Conservation (phyloP, 2,329 filamentous ascomycete species). For the Talaromyces piceae region DNA sequence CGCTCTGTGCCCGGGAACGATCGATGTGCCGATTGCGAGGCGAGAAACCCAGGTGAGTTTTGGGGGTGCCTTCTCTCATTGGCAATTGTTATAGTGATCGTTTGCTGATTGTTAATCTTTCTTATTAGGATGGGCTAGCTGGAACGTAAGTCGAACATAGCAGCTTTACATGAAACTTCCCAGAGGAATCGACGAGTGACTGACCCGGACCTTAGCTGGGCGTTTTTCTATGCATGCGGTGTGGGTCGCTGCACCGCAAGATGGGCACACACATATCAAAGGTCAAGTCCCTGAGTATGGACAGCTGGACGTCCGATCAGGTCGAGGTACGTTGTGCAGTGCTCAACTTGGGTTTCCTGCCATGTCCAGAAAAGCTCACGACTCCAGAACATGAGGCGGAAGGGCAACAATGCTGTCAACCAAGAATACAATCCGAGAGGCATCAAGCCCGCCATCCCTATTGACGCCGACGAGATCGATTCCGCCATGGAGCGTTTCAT, state of each 20-base stretch:
- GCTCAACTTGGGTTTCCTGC: slow-evolving; percentile 44
- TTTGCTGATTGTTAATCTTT: slow-evolving; percentile 25
- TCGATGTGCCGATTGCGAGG: slow-evolving; percentile 84
- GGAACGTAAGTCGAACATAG: slow-evolving; percentile 66
- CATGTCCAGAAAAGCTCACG: slow-evolving; percentile 28
- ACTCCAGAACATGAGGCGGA: slow-evolving; percentile 79
- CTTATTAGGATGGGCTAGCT: slow-evolving; percentile 78
- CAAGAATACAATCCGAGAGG: slow-evolving; percentile 81
- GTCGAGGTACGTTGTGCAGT: slow-evolving; percentile 64
- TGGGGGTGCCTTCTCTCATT: background rate
- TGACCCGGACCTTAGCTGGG: slow-evolving; percentile 57
- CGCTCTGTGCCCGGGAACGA: slow-evolving; percentile 81
- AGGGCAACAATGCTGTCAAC: slow-evolving; percentile 81
- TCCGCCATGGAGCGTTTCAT: slow-evolving; percentile 94
- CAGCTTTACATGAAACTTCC: no score
- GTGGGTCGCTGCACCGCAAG: slow-evolving; percentile 90
- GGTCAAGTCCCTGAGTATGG: slow-evolving; percentile 98
- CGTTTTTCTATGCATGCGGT: slow-evolving; percentile 96
- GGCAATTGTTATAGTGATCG: no score
- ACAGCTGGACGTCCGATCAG: slow-evolving; percentile 92
- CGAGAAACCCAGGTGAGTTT: slow-evolving; percentile 76
- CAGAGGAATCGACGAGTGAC: slow-evolving; percentile 4
- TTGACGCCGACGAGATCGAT: slow-evolving; percentile 88
- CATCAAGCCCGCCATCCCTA: slow-evolving; percentile 71
- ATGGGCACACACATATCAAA: slow-evolving; percentile 97